Conservation (phyloP, 1,284 basidiomycete species). For the Puccinia hordei region DNA sequence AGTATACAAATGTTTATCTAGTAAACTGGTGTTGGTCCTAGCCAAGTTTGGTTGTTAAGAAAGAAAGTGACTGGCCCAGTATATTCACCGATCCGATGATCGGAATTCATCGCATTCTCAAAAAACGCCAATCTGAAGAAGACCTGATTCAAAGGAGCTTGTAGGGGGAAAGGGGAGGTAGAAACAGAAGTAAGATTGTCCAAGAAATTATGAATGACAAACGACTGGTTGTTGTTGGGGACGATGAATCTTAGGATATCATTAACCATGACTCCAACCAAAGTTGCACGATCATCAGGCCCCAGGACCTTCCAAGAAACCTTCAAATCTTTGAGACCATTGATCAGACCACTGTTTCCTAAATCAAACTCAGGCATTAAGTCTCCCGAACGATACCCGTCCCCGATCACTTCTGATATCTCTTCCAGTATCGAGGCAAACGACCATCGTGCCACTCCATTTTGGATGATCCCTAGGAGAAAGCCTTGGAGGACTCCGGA, state of each 20-base stretch:
- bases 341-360: neutral
- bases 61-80: constrained; percentile 40
- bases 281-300: neutral
- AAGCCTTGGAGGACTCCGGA: constrained; percentile 32
- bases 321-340: neutral
- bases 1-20: constrained; percentile 6
- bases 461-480: constrained; percentile 35
- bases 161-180: neutral
- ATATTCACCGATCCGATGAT: constrained; percentile 17
- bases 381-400: constrained; percentile 13
- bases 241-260: constrained; percentile 33
- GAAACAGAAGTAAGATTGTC: neutral
- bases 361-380: constrained; percentile 13
- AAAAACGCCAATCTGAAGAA: constrained; percentile 28
- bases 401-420: constrained; percentile 10
- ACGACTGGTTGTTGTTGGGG: neutral
- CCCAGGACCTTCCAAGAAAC: constrained; percentile 6
- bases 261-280: constrained; percentile 27
- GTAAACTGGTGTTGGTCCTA: constrained; percentile 32
- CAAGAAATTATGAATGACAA: constrained; percentile 21
- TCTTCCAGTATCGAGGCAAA: constrained; percentile 26
- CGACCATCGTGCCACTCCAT: constrained; percentile 34
- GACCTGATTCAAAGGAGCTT: neutral
- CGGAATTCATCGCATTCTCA: neutral
- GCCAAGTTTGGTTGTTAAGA: constrained; percentile 38